Evolutionary conservation across 2,329 filamentous ascomycete genomes (phyloP).

Genomic region (Pestalotiopsis sp.): DNA sequence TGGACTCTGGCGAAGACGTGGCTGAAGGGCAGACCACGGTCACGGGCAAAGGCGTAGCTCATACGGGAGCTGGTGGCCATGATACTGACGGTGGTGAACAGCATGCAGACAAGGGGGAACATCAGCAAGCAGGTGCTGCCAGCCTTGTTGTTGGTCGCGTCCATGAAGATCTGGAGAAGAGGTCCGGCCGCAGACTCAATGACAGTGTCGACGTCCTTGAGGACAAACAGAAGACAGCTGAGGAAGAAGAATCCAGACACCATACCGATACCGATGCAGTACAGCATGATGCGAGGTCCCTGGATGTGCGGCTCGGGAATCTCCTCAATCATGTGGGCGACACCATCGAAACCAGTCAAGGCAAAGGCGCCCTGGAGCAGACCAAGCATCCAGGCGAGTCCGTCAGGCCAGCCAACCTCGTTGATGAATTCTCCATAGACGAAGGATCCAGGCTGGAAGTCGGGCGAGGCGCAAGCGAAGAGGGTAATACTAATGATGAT

Average conservation of each 20-base stretch:
- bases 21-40: slow-evolving; percentile 63
- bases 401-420: slow-evolving; percentile 69
- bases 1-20: slow-evolving; percentile 53
- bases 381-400: slow-evolving; percentile 59
- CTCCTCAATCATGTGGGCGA: slow-evolving; percentile 59
- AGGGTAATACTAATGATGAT: slow-evolving; percentile 70
- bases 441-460: slow-evolving; percentile 64
- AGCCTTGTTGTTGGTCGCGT: slow-evolving; percentile 62
- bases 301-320: slow-evolving; percentile 48
- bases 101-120: slow-evolving; percentile 64
- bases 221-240: slow-evolving; percentile 64
- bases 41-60: slow-evolving; percentile 68
- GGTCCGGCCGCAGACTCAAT: slow-evolving; percentile 59
- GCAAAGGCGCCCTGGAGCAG: slow-evolving; percentile 54
- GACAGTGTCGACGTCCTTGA: slow-evolving; percentile 57
- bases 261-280: slow-evolving; percentile 63
- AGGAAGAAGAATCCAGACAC: slow-evolving; percentile 65
- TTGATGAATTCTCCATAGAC: slow-evolving; percentile 73
- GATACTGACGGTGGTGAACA: slow-evolving; percentile 64
- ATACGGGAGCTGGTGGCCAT: slow-evolving; percentile 69
- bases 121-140: slow-evolving; percentile 67
- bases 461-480: slow-evolving; percentile 64
- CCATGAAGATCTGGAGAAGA: slow-evolving; percentile 62
- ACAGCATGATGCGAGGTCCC: slow-evolving; percentile 39
- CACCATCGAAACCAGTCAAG: slow-evolving; percentile 54